Evolutionary conservation across 805 yeast genomes (phyloP).

Genomic region (Myxozyma monticola): DNA sequence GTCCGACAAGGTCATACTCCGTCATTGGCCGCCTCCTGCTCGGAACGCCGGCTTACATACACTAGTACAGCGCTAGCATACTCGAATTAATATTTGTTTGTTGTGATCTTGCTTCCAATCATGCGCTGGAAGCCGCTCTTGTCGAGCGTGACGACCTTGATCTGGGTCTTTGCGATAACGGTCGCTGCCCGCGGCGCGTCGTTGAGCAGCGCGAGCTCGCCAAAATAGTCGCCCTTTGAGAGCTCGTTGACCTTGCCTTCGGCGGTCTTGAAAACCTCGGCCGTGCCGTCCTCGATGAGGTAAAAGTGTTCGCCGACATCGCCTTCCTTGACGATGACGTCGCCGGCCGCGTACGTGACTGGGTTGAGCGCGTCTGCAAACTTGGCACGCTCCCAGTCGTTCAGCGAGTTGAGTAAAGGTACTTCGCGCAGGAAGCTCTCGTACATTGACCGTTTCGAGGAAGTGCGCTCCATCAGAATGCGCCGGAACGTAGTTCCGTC

Average conservation of each 20-base stretch:
- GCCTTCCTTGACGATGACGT: slow-evolving; percentile 79
- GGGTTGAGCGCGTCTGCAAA: slow-evolving; percentile 93
- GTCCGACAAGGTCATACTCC: no score
- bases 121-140: slow-evolving; percentile 91
- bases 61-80: no score
- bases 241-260: slow-evolving; percentile 62
- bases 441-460: slow-evolving; percentile 85
- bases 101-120: slow-evolving; percentile 54
- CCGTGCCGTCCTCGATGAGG: slow-evolving; percentile 76
- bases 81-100: no score
- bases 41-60: no score
- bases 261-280: slow-evolving; percentile 65
- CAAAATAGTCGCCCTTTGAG: slow-evolving; percentile 87
- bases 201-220: slow-evolving; percentile 89
- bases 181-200: slow-evolving; percentile 95
- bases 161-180: slow-evolving; percentile 68
- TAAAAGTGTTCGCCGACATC: slow-evolving; percentile 78
- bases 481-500: slow-evolving; percentile 92
- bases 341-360: slow-evolving; percentile 67
- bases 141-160: slow-evolving; percentile 89
- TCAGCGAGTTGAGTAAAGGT: slow-evolving; percentile 71
- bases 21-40: no score
- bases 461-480: slow-evolving; percentile 85
- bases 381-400: slow-evolving; percentile 80
- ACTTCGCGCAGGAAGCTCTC: slow-evolving; percentile 86